Percentiles rank a stretch among this genome's conserved stretches.
Conservation (phyloP, 352 stramenopile species). For the Phytophthora pinifolia region DNA sequence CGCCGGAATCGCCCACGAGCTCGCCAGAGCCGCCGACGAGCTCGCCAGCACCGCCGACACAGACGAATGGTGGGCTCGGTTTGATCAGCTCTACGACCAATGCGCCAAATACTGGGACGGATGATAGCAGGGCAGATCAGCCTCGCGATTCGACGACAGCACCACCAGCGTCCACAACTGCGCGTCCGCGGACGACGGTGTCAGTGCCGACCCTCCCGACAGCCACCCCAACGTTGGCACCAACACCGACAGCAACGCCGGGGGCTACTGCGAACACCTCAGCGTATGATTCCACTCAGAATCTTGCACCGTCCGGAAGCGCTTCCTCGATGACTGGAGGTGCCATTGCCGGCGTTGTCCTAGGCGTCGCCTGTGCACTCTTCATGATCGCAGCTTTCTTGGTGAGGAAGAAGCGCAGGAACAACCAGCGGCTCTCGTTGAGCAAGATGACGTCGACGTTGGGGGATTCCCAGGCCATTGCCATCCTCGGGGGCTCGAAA, state of each 20-base stretch:
- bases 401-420: conserved; percentile 14
- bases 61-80: not conserved
- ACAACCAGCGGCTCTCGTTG: conserved; percentile 7
- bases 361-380: conserved; percentile 22
- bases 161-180: conserved; percentile 1
- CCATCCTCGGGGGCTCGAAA: conserved; percentile 14
- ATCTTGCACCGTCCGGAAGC: conserved; percentile 9
- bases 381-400: conserved; percentile 26
- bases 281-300: conserved; percentile 17
- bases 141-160: conserved; percentile 7
- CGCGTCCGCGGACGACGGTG: conserved; percentile 6
- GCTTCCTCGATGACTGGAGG: conserved; percentile 8
- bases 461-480: conserved; percentile 14
- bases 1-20: conserved; percentile 1
- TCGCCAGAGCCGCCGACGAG: not conserved
- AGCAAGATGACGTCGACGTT: conserved; percentile 22
- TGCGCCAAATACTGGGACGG: not conserved
- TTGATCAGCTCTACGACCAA: not conserved
- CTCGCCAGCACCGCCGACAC: not conserved
- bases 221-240: not conserved
- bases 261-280: conserved; percentile 16
- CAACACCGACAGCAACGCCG: not conserved
- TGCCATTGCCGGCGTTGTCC: conserved; percentile 19
- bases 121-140: not conserved
- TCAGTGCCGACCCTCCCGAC: not conserved